Conservation (phyloP, 2,329 filamentous ascomycete species). For the Fusarium incarnatum region DNA sequence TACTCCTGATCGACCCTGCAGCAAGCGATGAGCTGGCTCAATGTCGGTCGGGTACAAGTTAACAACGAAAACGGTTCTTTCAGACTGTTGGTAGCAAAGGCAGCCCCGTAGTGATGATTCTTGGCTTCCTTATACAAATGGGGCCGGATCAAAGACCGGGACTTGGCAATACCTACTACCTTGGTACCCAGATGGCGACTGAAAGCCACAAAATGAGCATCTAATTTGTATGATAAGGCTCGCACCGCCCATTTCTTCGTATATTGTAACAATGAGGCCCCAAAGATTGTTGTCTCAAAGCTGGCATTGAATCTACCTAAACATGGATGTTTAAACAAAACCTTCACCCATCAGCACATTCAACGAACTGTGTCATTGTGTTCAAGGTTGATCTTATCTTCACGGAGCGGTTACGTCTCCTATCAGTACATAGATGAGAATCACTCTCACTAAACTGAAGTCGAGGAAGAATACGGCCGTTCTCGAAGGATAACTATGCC, state of each 20-base stretch:
- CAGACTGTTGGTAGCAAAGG: slow-evolving; percentile 26
- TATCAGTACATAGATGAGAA: background rate
- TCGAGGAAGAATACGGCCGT: background rate
- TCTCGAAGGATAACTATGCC: background rate
- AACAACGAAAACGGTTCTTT: background rate
- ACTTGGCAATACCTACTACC: slow-evolving; percentile 29
- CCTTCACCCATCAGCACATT: background rate
- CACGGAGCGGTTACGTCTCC: background rate
- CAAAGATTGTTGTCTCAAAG: background rate
- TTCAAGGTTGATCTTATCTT: background rate
- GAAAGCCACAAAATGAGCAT: slow-evolving; percentile 39
- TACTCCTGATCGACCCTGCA: background rate
- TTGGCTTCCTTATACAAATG: slow-evolving; percentile 30
- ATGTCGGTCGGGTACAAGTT: background rate
- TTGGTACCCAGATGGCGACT: slow-evolving; percentile 36
- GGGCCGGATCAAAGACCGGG: slow-evolving; percentile 27
- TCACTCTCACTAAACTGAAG: background rate
- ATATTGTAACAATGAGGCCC: background rate
- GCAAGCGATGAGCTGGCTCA: background rate
- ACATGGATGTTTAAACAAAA: background rate
- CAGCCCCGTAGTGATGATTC: slow-evolving; percentile 1
- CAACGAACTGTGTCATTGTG: background rate
- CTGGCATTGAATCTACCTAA: background rate
- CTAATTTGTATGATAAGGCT: background rate
- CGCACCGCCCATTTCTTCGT: background rate